These are phyloP conservation scores for Colletotrichum endophyticum DNA, from an alignment of 2,329 filamentous ascomycete genomes.

Conservation along the genomic window DNA sequence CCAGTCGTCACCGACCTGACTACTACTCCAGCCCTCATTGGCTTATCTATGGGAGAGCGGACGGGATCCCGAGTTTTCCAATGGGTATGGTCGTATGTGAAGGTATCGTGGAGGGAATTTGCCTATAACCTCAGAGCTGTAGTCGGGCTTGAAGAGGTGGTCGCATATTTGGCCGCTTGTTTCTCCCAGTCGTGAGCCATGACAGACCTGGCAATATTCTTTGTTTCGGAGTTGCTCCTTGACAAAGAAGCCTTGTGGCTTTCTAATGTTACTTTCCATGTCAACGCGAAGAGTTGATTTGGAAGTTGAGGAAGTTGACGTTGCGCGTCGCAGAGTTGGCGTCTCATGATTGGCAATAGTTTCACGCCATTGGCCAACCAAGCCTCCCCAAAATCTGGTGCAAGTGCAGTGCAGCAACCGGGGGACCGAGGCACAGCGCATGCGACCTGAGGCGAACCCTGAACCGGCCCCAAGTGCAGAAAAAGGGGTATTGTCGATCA, in stretches of 20 bases:
- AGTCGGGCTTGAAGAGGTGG: neutral
- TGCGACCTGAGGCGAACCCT: neutral
- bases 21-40: neutral
- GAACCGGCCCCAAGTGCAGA: neutral
- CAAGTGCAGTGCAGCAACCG: neutral
- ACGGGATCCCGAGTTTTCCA: neutral
- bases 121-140: neutral
- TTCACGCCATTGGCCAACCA: neutral
- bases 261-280: neutral
- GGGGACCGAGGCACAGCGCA: neutral
- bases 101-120: neutral
- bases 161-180: neutral
- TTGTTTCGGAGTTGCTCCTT: too few relatives aligned
- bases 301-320: neutral
- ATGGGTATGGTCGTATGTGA: neutral
- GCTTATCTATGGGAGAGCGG: too few relatives aligned
- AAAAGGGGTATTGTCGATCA: conserved; percentile 9
- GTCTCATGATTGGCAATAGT: neutral
- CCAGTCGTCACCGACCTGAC: neutral
- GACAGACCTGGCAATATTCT: neutral
- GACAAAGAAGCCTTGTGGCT: neutral
- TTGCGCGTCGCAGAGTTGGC: neutral
- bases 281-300: neutral
- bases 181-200: neutral
- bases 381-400: neutral